Evolutionary conservation across 768 basidiomycete species (phyloP), one percentile per base, ranked within the genome.

Genomic region (Phlebiopsis flavidoalba): DNA sequence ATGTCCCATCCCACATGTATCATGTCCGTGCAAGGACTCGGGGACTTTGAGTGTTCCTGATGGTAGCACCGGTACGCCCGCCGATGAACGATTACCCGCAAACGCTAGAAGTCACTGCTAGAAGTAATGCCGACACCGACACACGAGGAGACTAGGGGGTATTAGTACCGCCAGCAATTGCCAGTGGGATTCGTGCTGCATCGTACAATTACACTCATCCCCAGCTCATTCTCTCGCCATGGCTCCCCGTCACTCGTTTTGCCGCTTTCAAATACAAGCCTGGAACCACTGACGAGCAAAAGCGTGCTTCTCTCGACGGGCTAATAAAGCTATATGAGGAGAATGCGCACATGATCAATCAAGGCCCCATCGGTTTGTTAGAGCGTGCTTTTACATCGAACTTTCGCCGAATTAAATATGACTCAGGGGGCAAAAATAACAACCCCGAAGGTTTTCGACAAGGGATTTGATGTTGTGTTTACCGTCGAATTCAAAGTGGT

Each of bases 251-350:
- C 19, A 62, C 61, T n/a, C 61, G 61, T 24, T 62, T 62, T 24
- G 61, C 52, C 43, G 61, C 61, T 5, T 62, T 62, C 56, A 62
- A 62, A 48, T 62, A 62, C 61, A 58, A 58, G 49, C 47, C 61
- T 49, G 57, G 49, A 4, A 59, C 57, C n/a, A 62, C 61, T 21
- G 50, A 62, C 33, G 57, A 51, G 50, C 57, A 62, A 57, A 62
- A 62, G 33, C 56, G 57, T 11, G 21, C 14, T 21, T 36, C 57
- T n/a, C 37, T 62, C 12, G 57, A 58, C 17, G 61, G 37, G n/a
- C 51, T 62, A 6, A 31, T 62, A 47, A 35, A 49, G 24, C 56
- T 62, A 31, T 62, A 62, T 48, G 49, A 61, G 53, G 55, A 55
- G 46, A 55, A 61, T 43, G 60, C 60, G 35, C 43, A 61, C 46